Conservation (phyloP, 202 grass and related monocot genomes). For the Bolboschoenoplectus hybrid region DNA sequence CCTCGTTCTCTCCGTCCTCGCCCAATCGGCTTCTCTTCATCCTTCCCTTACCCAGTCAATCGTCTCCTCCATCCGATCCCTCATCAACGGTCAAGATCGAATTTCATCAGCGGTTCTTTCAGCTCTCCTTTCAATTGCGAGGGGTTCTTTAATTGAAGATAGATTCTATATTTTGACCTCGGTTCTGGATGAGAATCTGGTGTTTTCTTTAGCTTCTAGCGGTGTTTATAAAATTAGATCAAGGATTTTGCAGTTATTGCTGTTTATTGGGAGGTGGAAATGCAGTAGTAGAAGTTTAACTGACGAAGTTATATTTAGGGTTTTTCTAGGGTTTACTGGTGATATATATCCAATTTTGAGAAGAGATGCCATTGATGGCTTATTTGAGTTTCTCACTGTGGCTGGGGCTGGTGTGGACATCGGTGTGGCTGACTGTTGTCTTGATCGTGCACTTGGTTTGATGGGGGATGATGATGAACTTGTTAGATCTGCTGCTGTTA, state of each 20-base stretch:
- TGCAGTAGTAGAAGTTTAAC: background rate
- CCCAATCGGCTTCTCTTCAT: conserved; percentile 19
- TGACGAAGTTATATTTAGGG: conserved; percentile 36
- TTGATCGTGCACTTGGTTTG: conserved; percentile 46
- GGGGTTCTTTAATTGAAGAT: conserved; percentile 20
- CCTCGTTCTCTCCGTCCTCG: conserved; percentile 25
- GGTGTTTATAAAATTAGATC: conserved; percentile 38
- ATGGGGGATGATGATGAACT: conserved; percentile 64
- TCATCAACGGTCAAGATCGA: conserved; percentile 25
- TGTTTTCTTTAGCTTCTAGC: conserved; percentile 44
- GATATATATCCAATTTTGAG: conserved; percentile 70
- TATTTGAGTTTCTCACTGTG: conserved; percentile 51
- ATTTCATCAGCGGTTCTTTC: conserved; percentile 39
- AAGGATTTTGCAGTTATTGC: conserved; percentile 43
- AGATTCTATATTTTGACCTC: conserved; percentile 35
- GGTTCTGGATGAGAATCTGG: conserved; percentile 35
- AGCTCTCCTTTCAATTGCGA: conserved; percentile 29
- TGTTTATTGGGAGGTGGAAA: conserved; percentile 22
- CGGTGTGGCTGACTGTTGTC: conserved; percentile 44
- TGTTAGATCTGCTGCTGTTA: conserved; percentile 60
- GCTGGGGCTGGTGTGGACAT: conserved; percentile 18
- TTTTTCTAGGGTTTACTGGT: conserved; percentile 53
- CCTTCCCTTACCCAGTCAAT: conserved; percentile 9
- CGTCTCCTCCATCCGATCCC: conserved; percentile 38
- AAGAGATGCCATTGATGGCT: conserved; percentile 53